These are phyloP conservation scores for Lodderomyces metapsilosis DNA, from an alignment of 1,139 yeast species.

Conservation along the genomic window DNA sequence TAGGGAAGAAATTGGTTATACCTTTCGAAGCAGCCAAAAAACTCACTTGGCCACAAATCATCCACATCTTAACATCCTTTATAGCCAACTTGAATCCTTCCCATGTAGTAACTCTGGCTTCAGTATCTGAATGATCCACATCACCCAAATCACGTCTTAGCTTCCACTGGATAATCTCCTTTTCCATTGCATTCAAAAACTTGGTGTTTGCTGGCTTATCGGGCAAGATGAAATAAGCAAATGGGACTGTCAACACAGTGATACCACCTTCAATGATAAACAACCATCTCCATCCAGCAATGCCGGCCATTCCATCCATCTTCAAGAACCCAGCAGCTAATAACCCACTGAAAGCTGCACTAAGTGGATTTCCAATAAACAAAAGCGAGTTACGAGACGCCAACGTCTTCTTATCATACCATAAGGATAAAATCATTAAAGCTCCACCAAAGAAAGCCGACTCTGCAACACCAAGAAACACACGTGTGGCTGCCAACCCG, in stretches of 20 bases:
- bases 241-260: slow-evolving; percentile 56
- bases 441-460: slow-evolving; percentile 59
- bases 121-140: slow-evolving; percentile 35
- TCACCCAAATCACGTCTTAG: slow-evolving; percentile 39
- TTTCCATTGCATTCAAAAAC: slow-evolving; percentile 50
- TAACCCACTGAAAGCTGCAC: slow-evolving; percentile 83
- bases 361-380: slow-evolving; percentile 64
- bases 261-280: slow-evolving; percentile 72
- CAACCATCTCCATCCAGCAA: slow-evolving; percentile 68
- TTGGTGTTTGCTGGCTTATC: slow-evolving; percentile 64
- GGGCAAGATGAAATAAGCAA: slow-evolving; percentile 64
- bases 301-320: slow-evolving; percentile 38
- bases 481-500: slow-evolving; percentile 34
- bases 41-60: slow-evolving; percentile 42
- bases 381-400: slow-evolving; percentile 57
- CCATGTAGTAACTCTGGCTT: slow-evolving; percentile 30
- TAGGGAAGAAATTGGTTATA: slow-evolving; percentile 61
- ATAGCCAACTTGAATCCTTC: slow-evolving; percentile 41
- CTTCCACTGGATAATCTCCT: slow-evolving; percentile 46
- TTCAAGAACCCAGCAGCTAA: slow-evolving; percentile 48
- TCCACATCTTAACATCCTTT: slow-evolving; percentile 47
- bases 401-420: slow-evolving; percentile 48
- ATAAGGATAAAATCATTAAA: slow-evolving; percentile 45
- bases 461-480: slow-evolving; percentile 50
- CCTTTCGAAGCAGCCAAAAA: slow-evolving; percentile 58